Evolutionary conservation across 306 rosid genomes (phyloP), one percentile per base, ranked within the genome.

Genomic region (Cyamopsis tetragonoloba): DNA sequence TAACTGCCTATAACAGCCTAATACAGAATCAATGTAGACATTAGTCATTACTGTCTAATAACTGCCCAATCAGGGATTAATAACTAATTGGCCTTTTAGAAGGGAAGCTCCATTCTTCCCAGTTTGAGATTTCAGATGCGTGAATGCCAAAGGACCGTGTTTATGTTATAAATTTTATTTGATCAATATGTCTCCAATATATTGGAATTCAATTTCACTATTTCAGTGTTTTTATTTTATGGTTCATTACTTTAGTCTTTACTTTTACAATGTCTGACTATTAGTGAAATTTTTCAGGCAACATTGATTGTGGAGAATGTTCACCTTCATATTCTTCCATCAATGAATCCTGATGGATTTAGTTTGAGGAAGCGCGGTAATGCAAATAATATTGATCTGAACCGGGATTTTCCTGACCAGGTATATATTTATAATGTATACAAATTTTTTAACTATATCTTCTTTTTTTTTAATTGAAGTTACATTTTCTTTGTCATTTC

Each of bases 381-480:
- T 89, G 96, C 89, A 24, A 89, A 89, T 51, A 74, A 84, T 56
- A 68, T 93, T 81, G 98, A 93, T 82, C 77, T 93, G 57, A 93
- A 93, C 71, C 83, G 98, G 70, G 96, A 93, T 76, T 93, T 89
- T 82, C 98, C 98, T 1, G 98, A 89, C 57, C 97, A 89, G 98
- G 98, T 92, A 82, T 68, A 1, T 59, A 12, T 60, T 46, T 48
- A 6, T 18, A 13, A 12, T 65, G 41, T n/a, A 35, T 46, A 2
- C 30, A 13, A 2, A 27, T 49, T 27, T 32, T 24, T 38, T 7
- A 0, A 17, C 32, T 4, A 12, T 6, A 7, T 59, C 58, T 35
- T 12, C 28, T 20, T 66, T 53, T 44, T 39, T 19, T 55, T 43
- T 54, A 3, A 60, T 37, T 73, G 1, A 42, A 47, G 27, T 42